Percentiles rank a stretch among this genome's conserved stretches.
phyloP scores from a whole-genome alignment of 257 asterid species.

The Solanum pimpinellifolium region DNA sequence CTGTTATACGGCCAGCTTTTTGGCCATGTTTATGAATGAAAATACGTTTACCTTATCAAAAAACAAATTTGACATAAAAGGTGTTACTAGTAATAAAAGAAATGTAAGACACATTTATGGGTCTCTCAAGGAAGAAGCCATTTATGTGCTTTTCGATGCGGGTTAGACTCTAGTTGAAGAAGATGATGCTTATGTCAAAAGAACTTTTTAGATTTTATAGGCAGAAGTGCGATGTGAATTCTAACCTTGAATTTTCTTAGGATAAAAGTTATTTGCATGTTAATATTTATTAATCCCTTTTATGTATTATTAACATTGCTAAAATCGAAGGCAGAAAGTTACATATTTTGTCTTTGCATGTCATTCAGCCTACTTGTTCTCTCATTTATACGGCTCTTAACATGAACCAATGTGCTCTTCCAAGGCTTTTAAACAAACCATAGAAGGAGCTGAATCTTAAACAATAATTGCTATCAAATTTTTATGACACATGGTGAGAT shows the following conservation, averaged over 20 bases:
- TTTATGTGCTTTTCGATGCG: neutral
- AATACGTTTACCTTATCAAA: neutral
- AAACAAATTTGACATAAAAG: neutral
- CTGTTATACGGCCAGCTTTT: neutral
- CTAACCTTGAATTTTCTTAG: neutral
- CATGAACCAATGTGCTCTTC: neutral
- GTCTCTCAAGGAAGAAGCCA: neutral
- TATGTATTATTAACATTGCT: neutral
- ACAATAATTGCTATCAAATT: neutral
- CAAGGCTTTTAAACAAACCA: neutral
- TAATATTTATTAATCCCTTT: neutral
- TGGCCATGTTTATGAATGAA: neutral
- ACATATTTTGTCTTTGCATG: neutral
- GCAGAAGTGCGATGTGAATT: neutral
- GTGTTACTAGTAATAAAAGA: neutral
- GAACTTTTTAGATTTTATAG: neutral
- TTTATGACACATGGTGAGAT: neutral
- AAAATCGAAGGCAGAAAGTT: neutral
- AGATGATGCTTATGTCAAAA: neutral
- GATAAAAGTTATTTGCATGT: neutral
- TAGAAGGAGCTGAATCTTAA: neutral
- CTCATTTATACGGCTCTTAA: neutral
- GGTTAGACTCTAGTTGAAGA: neutral
- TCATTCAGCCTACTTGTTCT: neutral
- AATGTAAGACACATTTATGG: neutral